These are phyloP conservation scores for Microcos paniculata DNA, from an alignment of 345 rosid genomes.

Conservation along the genomic window DNA sequence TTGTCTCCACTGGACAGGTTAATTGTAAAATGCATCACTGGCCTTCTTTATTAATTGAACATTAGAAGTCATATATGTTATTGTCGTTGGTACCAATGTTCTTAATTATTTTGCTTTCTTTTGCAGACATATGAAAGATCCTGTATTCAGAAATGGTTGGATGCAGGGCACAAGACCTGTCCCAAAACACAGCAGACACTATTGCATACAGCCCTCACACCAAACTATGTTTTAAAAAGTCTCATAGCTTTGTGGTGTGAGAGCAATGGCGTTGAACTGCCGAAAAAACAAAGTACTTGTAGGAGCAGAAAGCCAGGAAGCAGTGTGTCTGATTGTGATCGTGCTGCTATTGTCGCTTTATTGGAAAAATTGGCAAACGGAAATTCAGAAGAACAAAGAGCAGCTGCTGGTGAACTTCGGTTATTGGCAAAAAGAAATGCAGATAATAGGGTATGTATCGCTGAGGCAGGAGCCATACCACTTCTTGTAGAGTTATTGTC, in stretches of 20 bases:
- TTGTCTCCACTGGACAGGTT: conserved; percentile 99
- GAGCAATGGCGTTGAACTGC: conserved; percentile 89
- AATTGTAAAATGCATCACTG: neutral
- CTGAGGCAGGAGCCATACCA: conserved; percentile 94
- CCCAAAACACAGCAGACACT: conserved; percentile 98
- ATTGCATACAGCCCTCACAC: conserved; percentile 79
- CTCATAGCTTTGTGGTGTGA: conserved; percentile 95
- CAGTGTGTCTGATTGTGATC: conserved; percentile 79
- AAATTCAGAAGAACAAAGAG: conserved; percentile 74
- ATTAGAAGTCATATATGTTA: neutral
- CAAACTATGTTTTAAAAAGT: conserved; percentile 90
- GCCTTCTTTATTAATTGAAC: neutral
- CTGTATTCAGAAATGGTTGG: conserved; percentile 95
- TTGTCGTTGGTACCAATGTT: conserved; percentile 15
- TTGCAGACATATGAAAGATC: conserved; percentile 95
- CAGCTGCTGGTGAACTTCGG: conserved; percentile 95
- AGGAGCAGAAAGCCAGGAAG: conserved; percentile 54
- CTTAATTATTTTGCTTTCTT: conserved; percentile 22
- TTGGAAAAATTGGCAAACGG: conserved; percentile 66
- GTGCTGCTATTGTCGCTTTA: conserved; percentile 58
- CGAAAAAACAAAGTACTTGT: conserved; percentile 67
- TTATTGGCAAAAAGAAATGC: conserved; percentile 92
- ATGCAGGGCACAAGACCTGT: conserved; percentile 93
- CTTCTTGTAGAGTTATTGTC: conserved; percentile 84
- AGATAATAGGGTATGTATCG: conserved; percentile 91